Percentiles rank a stretch among this genome's conserved stretches.
These are phyloP conservation scores for Ustilago curta DNA, from an alignment of 1,284 basidiomycete genomes.

Conservation along the genomic window DNA sequence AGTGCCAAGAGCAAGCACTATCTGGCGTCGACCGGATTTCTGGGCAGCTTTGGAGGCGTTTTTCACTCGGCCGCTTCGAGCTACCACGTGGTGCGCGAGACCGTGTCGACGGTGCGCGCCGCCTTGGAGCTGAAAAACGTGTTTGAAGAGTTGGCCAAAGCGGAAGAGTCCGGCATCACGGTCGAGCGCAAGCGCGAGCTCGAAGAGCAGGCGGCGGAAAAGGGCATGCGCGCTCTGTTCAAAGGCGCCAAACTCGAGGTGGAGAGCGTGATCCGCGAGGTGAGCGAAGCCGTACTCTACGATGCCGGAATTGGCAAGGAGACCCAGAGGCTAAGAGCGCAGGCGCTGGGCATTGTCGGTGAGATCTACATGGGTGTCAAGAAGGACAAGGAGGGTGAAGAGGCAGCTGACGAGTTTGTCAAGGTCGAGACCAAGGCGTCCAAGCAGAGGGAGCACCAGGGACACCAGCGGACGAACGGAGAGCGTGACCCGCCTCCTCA, in stretches of 20 bases:
- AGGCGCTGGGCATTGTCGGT: conserved; percentile 61
- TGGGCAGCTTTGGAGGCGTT: conserved; percentile 58
- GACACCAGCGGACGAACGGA: conserved; percentile 5
- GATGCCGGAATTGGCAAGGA: conserved; percentile 69
- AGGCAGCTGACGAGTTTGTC: conserved; percentile 44
- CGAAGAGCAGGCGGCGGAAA: conserved; percentile 96
- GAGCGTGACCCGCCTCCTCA: conserved; percentile 18
- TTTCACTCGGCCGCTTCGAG: conserved; percentile 59
- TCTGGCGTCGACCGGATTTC: conserved; percentile 58
- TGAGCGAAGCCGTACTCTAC: conserved; percentile 85
- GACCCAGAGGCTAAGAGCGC: conserved; percentile 64
- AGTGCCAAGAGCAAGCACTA: conserved; percentile 70
- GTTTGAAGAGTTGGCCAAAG: conserved; percentile 83
- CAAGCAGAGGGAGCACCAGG: conserved; percentile 38
- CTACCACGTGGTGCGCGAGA: conserved; percentile 66
- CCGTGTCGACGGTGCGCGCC: conserved; percentile 64
- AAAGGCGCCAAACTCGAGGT: conserved; percentile 91
- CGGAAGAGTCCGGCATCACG: conserved; percentile 84
- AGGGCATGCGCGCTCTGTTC: conserved; percentile 71
- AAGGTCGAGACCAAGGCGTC: conserved; percentile 53
- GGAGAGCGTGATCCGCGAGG: conserved; percentile 91
- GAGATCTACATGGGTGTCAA: conserved; percentile 54
- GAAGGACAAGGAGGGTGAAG: conserved; percentile 32
- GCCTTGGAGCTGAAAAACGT: conserved; percentile 80
- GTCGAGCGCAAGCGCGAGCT: conserved; percentile 88